Evolutionary conservation across 108 stramenopile species (phyloP).

Genomic region (Nannochloropsis gaditana): DNA sequence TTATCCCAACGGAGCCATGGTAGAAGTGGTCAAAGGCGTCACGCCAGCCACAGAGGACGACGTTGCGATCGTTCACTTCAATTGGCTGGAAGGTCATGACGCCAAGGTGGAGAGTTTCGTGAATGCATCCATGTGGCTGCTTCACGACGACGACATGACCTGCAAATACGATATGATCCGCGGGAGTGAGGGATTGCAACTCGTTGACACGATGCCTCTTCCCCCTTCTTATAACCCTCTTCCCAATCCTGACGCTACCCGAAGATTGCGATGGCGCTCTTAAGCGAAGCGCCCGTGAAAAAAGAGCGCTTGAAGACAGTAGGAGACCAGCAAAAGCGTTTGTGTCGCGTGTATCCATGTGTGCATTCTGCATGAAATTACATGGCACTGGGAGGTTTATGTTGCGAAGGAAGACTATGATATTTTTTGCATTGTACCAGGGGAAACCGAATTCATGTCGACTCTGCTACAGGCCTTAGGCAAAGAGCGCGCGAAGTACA

Average conservation of each 20-base stretch:
- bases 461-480: too few relatives aligned
- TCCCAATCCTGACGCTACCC: not conserved
- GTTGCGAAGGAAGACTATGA: too few relatives aligned
- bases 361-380: too few relatives aligned
- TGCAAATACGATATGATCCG: not conserved
- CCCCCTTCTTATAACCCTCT: not conserved
- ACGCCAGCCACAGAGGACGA: not conserved
- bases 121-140: conserved; percentile 9
- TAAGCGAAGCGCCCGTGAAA: too few relatives aligned
- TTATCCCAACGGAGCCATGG: not conserved
- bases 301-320: too few relatives aligned
- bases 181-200: not conserved
- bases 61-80: not conserved
- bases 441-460: too few relatives aligned
- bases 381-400: too few relatives aligned
- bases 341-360: too few relatives aligned
- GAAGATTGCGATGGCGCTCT: too few relatives aligned
- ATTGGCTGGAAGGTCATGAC: conserved; percentile 17
- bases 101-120: conserved; percentile 12
- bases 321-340: too few relatives aligned
- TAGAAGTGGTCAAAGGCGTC: not conserved
- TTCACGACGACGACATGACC: not conserved
- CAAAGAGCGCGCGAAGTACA: too few relatives aligned
- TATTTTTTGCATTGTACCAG: too few relatives aligned
- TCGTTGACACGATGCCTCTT: not conserved